Percentiles rank a stretch among this genome's conserved stretches.
Conservation (phyloP, 352 stramenopile genomes). For the Globisporangium radiosum region DNA sequence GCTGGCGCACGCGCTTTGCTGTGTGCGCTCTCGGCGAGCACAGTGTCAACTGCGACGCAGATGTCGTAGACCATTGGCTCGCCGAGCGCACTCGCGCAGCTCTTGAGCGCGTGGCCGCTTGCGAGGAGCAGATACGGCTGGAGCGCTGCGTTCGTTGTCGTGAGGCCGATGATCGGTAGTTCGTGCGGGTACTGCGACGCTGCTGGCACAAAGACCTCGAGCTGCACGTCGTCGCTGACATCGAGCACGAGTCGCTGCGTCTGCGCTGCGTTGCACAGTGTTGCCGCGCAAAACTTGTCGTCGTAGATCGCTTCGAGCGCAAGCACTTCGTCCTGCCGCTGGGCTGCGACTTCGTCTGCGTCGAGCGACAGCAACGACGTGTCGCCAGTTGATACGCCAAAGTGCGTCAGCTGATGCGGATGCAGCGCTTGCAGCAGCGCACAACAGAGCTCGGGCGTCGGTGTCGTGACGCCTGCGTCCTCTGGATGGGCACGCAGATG, state of each 20-base stretch:
- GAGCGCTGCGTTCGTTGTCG: conserved; percentile 27
- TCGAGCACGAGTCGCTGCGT: conserved; percentile 38
- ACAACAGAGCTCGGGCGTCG: conserved; percentile 30
- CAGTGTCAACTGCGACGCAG: conserved; percentile 54
- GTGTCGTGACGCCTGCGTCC: conserved; percentile 22
- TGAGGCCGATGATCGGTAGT: conserved; percentile 48
- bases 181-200: conserved; percentile 72
- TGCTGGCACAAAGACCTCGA: conserved; percentile 50
- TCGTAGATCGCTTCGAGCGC: conserved; percentile 82
- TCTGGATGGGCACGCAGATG: conserved; percentile 20
- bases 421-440: conserved; percentile 33
- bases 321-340: conserved; percentile 71
- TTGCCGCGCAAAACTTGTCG: conserved; percentile 39
- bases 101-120: conserved; percentile 41
- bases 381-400: conserved; percentile 15
- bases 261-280: conserved; percentile 21
- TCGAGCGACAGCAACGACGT: conserved; percentile 4
- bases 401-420: conserved; percentile 35
- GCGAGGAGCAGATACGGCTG: conserved; percentile 38
- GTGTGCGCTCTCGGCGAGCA: conserved; percentile 28
- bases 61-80: conserved; percentile 83
- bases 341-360: conserved; percentile 36
- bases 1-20: conserved; percentile 18
- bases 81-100: conserved; percentile 42
- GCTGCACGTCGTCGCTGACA: conserved; percentile 31